These are phyloP conservation scores for Xylaria sp. DNA, from an alignment of 2,329 filamentous ascomycete genomes.

Conservation along the genomic window DNA sequence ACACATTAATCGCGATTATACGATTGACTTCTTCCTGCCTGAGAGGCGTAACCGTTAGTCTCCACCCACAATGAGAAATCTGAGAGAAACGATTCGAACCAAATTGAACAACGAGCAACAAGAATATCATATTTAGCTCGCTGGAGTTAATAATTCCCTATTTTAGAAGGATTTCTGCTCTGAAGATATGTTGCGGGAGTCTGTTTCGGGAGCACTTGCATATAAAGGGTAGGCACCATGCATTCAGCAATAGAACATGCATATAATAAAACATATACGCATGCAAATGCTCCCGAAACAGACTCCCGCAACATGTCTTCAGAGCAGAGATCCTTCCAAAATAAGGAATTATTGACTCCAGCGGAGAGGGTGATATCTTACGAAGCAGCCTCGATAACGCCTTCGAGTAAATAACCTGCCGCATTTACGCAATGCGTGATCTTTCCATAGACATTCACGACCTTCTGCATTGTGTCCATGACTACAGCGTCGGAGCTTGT, in stretches of 20 bases:
- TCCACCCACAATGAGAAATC: not conserved
- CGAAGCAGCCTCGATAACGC: constrained; percentile 13
- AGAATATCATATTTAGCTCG: not conserved
- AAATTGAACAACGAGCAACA: not conserved
- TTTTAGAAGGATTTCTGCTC: too few relatives aligned
- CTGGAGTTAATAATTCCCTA: too few relatives aligned
- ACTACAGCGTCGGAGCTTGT: constrained; percentile 1
- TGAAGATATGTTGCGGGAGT: too few relatives aligned
- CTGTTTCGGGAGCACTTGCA: too few relatives aligned
- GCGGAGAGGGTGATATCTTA: too few relatives aligned
- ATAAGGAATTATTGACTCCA: too few relatives aligned
- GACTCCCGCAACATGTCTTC: too few relatives aligned
- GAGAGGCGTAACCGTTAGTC: not conserved
- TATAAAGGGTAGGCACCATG: too few relatives aligned
- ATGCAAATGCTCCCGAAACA: too few relatives aligned
- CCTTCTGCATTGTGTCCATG: constrained; percentile 8
- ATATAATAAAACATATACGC: too few relatives aligned
- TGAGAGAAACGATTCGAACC: not conserved
- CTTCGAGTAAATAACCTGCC: not conserved
- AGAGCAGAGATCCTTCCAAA: too few relatives aligned
- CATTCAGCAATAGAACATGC: too few relatives aligned
- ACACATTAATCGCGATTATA: constrained; percentile 9
- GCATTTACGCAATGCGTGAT: constrained; percentile 17
- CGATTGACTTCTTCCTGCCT: constrained; percentile 3
- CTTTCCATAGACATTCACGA: constrained; percentile 1